A percentile compares a stretch with the other conserved stretches of the same genome.
Evolutionary conservation across 2,329 filamentous ascomycete genomes (phyloP).

Genomic region (Mycosphaerelloides madeirae): DNA sequence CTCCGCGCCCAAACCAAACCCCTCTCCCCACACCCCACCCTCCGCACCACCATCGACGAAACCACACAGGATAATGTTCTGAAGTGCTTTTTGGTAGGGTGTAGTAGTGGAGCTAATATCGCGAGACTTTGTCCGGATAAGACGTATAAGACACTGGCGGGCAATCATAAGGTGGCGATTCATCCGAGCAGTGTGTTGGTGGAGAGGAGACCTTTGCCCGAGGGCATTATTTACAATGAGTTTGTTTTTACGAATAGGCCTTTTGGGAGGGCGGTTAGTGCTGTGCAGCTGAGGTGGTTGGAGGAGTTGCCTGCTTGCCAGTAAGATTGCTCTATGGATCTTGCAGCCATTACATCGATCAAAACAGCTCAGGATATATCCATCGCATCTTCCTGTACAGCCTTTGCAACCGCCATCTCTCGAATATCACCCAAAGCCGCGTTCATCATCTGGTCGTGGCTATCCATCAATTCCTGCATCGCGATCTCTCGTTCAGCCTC

Average conservation of each 20-base stretch:
- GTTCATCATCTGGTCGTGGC: no score
- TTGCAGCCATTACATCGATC: no score
- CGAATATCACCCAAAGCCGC: no score
- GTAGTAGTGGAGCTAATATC: constrained; percentile 46
- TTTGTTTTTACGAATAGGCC: constrained; percentile 62
- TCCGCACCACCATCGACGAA: constrained; percentile 28
- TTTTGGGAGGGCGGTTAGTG: constrained; percentile 59
- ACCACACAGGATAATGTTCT: constrained; percentile 49
- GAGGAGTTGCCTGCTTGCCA: constrained; percentile 35
- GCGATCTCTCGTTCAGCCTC: no score
- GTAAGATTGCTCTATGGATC: no score
- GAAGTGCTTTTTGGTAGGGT: constrained; percentile 53
- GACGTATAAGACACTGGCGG: constrained; percentile 57
- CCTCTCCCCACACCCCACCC: constrained; percentile 36
- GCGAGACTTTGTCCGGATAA: constrained; percentile 47
- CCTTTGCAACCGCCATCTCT: no score
- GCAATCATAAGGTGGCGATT: constrained; percentile 59
- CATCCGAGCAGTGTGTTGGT: constrained; percentile 59
- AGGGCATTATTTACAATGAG: constrained; percentile 61
- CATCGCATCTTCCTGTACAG: no score
- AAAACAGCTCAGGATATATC: no score
- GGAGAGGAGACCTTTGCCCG: constrained; percentile 49
- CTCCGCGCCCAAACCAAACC: constrained; percentile 52
- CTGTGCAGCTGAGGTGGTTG: constrained; percentile 59
- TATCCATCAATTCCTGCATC: no score